phyloP scores from a whole-genome alignment of 106 monocot species.

The Dioscorea dumetorum region DNA sequence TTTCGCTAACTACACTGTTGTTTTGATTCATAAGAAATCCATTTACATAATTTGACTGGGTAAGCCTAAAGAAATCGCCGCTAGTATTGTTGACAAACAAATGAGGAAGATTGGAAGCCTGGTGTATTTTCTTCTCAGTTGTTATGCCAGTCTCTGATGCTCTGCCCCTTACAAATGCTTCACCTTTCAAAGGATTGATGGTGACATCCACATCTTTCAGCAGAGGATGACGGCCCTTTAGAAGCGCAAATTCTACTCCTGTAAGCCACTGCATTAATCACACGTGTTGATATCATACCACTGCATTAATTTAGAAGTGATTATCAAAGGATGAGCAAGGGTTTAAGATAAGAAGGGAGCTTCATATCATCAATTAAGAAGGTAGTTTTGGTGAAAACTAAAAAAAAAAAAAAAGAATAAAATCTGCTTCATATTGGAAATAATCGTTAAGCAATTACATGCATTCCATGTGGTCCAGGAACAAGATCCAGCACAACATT shows the following conservation, averaged over 20 bases:
- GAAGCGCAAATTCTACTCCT: constrained; percentile 82
- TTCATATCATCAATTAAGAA: too few species aligned
- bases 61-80: constrained; percentile 15
- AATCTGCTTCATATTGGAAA: too few species aligned
- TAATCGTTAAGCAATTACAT: too few species aligned
- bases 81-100: constrained; percentile 10
- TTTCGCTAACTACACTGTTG: constrained; percentile 14
- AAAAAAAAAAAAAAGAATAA: too few species aligned
- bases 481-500: too few species aligned
- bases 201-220: constrained; percentile 76
- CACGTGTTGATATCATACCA: background rate
- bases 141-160: constrained; percentile 5
- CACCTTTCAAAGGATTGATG: constrained; percentile 60
- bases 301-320: too few species aligned
- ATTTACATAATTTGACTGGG: constrained; percentile 23
- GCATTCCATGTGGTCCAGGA: too few species aligned
- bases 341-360: background rate
- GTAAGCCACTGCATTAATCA: constrained; percentile 79
- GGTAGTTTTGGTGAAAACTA: too few species aligned
- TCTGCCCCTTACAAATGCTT: constrained; percentile 29
- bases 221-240: constrained; percentile 95
- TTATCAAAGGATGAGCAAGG: background rate
- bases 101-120: constrained; percentile 15
- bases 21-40: constrained; percentile 23
- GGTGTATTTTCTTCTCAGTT: constrained; percentile 4